phyloP scores from a whole-genome alignment of 2,329 filamentous ascomycete genomes.

The Penicillium nordicum region DNA sequence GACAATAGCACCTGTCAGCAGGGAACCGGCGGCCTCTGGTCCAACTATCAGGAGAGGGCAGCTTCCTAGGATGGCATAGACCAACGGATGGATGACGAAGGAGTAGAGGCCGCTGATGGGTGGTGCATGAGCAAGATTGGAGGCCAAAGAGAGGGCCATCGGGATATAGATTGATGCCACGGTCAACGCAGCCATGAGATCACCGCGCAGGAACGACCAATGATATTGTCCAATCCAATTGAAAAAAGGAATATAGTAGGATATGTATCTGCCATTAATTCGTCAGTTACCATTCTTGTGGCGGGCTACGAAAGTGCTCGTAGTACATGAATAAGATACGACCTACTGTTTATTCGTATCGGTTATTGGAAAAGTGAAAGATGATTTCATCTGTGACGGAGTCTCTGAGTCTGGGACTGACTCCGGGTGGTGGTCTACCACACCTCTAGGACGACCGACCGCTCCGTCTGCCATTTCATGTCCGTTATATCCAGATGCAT shows the following conservation, averaged over 20 bases:
- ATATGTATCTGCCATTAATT: slow-evolving; percentile 64
- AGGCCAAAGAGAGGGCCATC: slow-evolving; percentile 89
- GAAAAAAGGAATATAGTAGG: slow-evolving; percentile 88
- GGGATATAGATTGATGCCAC: slow-evolving; percentile 98
- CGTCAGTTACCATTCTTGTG: slow-evolving; percentile 8
- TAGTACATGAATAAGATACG: neutral
- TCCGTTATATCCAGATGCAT: slow-evolving; percentile 25
- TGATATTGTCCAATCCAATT: slow-evolving; percentile 89
- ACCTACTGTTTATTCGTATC: slow-evolving; percentile 70
- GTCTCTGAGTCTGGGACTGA: slow-evolving; percentile 55
- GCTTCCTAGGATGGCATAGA: slow-evolving; percentile 88
- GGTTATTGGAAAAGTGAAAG: slow-evolving; percentile 71
- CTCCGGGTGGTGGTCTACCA: slow-evolving; percentile 44
- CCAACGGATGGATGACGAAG: slow-evolving; percentile 86
- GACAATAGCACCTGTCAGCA: slow-evolving; percentile 84
- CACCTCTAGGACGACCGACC: slow-evolving; percentile 24
- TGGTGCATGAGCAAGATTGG: slow-evolving; percentile 87
- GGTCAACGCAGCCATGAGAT: slow-evolving; percentile 85
- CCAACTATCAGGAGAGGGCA: slow-evolving; percentile 92
- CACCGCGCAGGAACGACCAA: slow-evolving; percentile 76
- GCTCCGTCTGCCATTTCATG: slow-evolving; percentile 30
- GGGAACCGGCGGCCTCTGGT: slow-evolving; percentile 87
- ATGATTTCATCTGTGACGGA: slow-evolving; percentile 67
- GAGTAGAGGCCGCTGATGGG: slow-evolving; percentile 92
- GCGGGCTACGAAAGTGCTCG: slow-evolving; percentile 2